phyloP scores from a whole-genome alignment of 441 rosid genomes.

The Populus hybrid region DNA sequence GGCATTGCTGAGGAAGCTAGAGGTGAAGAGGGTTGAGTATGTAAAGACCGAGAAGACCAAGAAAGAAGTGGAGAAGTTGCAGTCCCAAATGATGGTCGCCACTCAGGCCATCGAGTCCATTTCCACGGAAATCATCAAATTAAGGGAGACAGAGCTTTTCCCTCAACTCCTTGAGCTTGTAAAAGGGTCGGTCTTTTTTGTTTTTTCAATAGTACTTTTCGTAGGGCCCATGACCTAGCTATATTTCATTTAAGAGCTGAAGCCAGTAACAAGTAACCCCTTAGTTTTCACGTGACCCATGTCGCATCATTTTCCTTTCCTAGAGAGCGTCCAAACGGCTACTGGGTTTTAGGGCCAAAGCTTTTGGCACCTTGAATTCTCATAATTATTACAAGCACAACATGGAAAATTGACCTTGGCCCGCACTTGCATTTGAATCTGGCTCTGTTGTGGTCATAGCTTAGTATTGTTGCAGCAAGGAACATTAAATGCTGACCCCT shows the following conservation, averaged over 20 bases:
- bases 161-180: conserved; percentile 86
- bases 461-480: no score
- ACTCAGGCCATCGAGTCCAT: conserved; percentile 77
- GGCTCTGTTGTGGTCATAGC: no score
- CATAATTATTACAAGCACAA: no score
- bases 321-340: neutral
- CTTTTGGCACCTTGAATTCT: no score
- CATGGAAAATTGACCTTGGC: no score
- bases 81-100: conserved; percentile 80
- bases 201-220: neutral
- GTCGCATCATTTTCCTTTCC: conserved; percentile 21
- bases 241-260: conserved; percentile 15
- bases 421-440: no score
- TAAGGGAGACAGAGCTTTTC: conserved; percentile 76
- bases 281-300: conserved; percentile 27
- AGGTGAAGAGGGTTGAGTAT: conserved; percentile 78
- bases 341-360: no score
- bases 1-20: conserved; percentile 73
- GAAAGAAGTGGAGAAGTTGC: conserved; percentile 79
- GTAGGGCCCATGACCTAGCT: neutral
- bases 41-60: conserved; percentile 71
- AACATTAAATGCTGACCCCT: no score
- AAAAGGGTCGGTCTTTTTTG: conserved; percentile 60
- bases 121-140: conserved; percentile 73
- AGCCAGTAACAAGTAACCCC: neutral